A percentile compares a stretch with the other conserved stretches of the same genome.
Evolutionary conservation across 768 basidiomycete genomes (phyloP).

Genomic region (Cystofilobasidium capitatum): DNA sequence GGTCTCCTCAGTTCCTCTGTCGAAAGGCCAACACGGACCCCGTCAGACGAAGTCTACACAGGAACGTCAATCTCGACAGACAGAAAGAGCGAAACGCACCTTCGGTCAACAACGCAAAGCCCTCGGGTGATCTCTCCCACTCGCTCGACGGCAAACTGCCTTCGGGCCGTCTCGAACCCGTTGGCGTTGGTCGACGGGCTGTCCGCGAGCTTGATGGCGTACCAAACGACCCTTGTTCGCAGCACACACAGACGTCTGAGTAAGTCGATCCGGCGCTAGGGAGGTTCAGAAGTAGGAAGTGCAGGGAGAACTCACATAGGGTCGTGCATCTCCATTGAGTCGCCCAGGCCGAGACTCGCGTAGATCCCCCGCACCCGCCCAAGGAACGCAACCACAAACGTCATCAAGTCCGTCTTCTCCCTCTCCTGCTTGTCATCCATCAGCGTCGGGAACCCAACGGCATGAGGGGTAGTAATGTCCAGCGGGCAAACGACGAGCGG

Average conservation of each 20-base stretch:
- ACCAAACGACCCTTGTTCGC: constrained; percentile 67
- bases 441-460: constrained; percentile 55
- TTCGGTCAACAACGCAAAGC: constrained; percentile 75
- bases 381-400: constrained; percentile 64
- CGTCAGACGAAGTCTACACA: not conserved
- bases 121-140: constrained; percentile 71
- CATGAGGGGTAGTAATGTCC: constrained; percentile 72
- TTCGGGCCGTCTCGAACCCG: constrained; percentile 52
- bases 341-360: constrained; percentile 60
- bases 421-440: constrained; percentile 44
- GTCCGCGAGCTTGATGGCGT: constrained; percentile 53
- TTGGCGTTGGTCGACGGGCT: constrained; percentile 24
- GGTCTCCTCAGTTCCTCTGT: constrained; percentile 18
- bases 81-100: constrained; percentile 34
- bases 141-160: constrained; percentile 61
- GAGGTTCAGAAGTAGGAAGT: not conserved
- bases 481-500: constrained; percentile 52
- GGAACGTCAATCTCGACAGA: not conserved
- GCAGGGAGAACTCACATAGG: constrained; percentile 46
- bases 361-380: constrained; percentile 66
- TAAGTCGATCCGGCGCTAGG: not conserved
- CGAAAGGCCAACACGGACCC: not conserved
- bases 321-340: constrained; percentile 83
- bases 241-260: not conserved
- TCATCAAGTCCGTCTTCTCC: constrained; percentile 38